Percentiles rank a stretch among this genome's conserved stretches.
Conservation (phyloP, 345 rosid species). For the Hevea brasiliensis region DNA sequence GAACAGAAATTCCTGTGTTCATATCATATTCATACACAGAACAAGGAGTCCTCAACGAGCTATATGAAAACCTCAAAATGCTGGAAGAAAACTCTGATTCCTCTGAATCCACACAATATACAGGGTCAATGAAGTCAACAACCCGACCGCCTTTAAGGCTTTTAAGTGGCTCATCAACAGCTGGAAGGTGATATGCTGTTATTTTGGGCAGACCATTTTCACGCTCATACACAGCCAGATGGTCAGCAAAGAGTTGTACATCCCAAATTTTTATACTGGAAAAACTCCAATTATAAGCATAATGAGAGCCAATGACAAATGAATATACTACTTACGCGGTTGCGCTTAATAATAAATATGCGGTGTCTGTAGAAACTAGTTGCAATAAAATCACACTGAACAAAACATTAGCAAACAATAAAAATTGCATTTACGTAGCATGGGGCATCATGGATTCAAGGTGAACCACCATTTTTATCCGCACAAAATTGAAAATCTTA, state of each 20-base stretch:
- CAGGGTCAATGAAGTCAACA: slow-evolving; percentile 76
- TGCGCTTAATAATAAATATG: not conserved
- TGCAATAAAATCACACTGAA: not conserved
- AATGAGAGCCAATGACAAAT: not conserved
- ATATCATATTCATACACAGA: slow-evolving; percentile 84
- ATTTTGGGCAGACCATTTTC: slow-evolving; percentile 70
- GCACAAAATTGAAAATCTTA: not conserved
- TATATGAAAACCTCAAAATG: slow-evolving; percentile 75
- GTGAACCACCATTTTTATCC: not conserved
- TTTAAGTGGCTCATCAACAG: slow-evolving; percentile 61
- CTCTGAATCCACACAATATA: slow-evolving; percentile 52
- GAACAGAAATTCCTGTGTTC: slow-evolving; percentile 64
- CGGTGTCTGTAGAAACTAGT: not conserved
- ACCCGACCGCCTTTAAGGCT: slow-evolving; percentile 57
- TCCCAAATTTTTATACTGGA: slow-evolving; percentile 80
- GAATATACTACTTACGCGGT: not conserved
- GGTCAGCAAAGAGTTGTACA: slow-evolving; percentile 67
- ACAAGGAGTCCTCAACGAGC: slow-evolving; percentile 78
- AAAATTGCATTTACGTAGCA: not conserved
- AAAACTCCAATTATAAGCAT: not conserved
- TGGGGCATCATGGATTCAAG: not conserved
- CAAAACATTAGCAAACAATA: not conserved
- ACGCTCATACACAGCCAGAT: slow-evolving; percentile 80
- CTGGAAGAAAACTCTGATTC: slow-evolving; percentile 60
- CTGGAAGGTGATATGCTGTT: slow-evolving; percentile 66